Evolutionary conservation across 2,329 filamentous ascomycete genomes (phyloP).

Genomic region (Elsinoe necatrix): DNA sequence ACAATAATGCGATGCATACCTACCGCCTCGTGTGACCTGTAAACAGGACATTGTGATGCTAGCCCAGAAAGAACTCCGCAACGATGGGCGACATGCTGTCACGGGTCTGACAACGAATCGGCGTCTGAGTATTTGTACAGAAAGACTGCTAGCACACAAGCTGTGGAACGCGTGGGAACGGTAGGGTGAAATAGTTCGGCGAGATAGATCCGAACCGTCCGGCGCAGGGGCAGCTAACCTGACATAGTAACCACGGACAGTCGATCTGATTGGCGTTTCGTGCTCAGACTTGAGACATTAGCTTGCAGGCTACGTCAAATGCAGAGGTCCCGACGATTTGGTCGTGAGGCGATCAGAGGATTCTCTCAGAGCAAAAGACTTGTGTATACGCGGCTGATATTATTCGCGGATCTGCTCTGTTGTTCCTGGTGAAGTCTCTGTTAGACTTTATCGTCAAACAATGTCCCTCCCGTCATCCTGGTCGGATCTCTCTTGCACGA

Average conservation of each 20-base stretch:
- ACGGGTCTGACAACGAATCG: no score
- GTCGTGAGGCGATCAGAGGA: not conserved
- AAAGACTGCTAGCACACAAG: no score
- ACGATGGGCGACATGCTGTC: no score
- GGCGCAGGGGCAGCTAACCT: not conserved
- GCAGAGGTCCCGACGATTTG: constrained; percentile 1
- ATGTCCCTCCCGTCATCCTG: not conserved
- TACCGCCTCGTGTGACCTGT: no score
- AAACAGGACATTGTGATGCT: no score
- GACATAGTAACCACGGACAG: not conserved
- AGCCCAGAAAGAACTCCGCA: no score
- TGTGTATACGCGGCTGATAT: not conserved
- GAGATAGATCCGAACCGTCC: constrained; percentile 4
- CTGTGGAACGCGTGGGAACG: not conserved
- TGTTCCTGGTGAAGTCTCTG: constrained; percentile 7
- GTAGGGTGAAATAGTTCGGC: not conserved
- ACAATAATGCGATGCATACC: no score
- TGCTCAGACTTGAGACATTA: not conserved
- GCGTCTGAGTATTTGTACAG: no score
- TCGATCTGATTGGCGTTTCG: not conserved
- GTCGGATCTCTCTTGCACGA: not conserved
- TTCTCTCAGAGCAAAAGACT: not conserved
- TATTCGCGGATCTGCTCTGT: constrained; percentile 4
- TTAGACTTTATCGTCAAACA: constrained; percentile 6
- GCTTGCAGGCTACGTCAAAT: not conserved